Percentiles rank a stretch among this genome's conserved stretches.
phyloP scores from a whole-genome alignment of 2,329 filamentous ascomycete species.

The Camillea tinctor region DNA sequence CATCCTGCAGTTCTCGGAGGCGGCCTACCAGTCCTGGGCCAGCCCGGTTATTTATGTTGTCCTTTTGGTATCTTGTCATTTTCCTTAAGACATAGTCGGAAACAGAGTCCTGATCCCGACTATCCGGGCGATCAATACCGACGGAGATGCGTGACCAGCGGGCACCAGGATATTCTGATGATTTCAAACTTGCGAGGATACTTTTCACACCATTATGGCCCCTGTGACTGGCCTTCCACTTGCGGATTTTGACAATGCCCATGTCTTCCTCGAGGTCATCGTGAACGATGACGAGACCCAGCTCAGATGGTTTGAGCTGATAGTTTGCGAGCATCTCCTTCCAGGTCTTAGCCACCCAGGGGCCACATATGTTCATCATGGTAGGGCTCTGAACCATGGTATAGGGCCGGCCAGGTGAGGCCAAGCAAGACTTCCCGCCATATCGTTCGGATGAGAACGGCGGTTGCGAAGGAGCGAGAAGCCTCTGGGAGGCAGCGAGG shows the following conservation, averaged over 20 bases:
- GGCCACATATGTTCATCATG: slow-evolving; percentile 83
- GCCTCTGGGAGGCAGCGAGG: slow-evolving; percentile 58
- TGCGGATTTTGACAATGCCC: slow-evolving; percentile 64
- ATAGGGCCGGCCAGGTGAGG: slow-evolving; percentile 50
- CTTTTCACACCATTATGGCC: slow-evolving; percentile 78
- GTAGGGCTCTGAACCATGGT: slow-evolving; percentile 73
- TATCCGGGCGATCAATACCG: slow-evolving; percentile 81
- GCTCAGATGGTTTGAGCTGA: slow-evolving; percentile 28
- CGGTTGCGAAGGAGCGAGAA: slow-evolving; percentile 46
- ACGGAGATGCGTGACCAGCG: slow-evolving; percentile 66
- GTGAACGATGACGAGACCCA: slow-evolving; percentile 73
- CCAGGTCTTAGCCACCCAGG: slow-evolving; percentile 66
- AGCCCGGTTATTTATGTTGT: slow-evolving; percentile 50
- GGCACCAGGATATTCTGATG: slow-evolving; percentile 39
- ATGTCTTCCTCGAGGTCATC: slow-evolving; percentile 79
- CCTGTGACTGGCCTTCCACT: slow-evolving; percentile 61
- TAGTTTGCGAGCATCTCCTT: slow-evolving; percentile 48
- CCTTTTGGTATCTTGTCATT: slow-evolving; percentile 55
- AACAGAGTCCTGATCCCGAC: slow-evolving; percentile 65
- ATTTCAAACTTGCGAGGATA: slow-evolving; percentile 51
- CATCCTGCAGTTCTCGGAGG: slow-evolving; percentile 45
- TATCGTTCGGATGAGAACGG: slow-evolving; percentile 46
- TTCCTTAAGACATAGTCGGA: slow-evolving; percentile 73
- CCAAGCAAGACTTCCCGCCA: slow-evolving; percentile 51
- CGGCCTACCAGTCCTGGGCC: slow-evolving; percentile 51